Base-by-base conservation (phyloP, 768 basidiomycete species). In the Heimioporus sp. region DNA sequence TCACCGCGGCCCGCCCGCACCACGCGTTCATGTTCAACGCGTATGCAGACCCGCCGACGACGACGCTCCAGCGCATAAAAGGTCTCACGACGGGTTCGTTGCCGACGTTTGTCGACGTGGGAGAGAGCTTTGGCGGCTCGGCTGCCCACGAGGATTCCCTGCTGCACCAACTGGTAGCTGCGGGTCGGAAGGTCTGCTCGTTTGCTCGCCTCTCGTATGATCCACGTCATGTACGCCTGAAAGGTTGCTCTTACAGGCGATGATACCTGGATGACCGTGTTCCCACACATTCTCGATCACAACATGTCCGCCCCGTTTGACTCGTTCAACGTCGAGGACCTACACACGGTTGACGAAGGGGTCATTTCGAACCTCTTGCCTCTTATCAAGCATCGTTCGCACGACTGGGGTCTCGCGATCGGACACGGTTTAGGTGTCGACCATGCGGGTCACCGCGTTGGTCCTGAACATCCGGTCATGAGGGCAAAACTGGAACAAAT, bases 251-350 rank as follows among this genome's bases (percentile, higher is more conserved):
- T 98, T 66, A 92, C 92, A 85, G 96, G 97, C 0, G 96, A 98
- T 63, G 93, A 98, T 67, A 99, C 97, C 0, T 99, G 97, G 97
- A 81, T 89, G 69, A 80, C 85, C 1, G 80, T 95, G 12, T 99
- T 94, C 64, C 92, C 95, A 0, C 72, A 80, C 47, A 72, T 82
- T 5, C 93, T 98, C 58, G 75, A 79, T 28, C 67, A 74, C 13
- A 85, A 90, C 61, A 83, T 89, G 76, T 77, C 87, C 1, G 87
- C 83, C 63, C 87, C 95, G 0, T 98, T 84, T 65, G 95, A 97
- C 69, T 97, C 94, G 0, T 98, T 99, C 78, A 94, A 98, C 68
- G 97, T 99, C 53, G 97, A 98, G 68, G 97, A 98, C 66, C 77
- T 99, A 4, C 94, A 99, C 63, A 87, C 92, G 0, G 97, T 98